phyloP scores from a whole-genome alignment of 192 early-diverging fungal genomes.

The Spinellus fusiger region DNA sequence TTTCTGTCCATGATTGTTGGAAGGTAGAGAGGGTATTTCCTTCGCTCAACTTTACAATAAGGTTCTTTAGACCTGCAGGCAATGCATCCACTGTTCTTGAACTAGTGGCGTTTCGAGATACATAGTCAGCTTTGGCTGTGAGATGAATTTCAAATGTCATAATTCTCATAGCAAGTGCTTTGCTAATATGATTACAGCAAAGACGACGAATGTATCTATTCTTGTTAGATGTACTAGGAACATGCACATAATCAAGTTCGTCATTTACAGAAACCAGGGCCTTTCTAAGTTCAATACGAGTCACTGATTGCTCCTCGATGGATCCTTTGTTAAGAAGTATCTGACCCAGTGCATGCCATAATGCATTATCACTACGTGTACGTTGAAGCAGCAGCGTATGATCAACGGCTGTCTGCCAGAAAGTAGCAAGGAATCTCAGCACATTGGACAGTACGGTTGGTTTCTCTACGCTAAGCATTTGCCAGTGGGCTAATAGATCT shows the following conservation, averaged over 20 bases:
- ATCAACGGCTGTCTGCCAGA: conserved; percentile 43
- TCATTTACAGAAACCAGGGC: background rate
- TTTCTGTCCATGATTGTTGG: conserved; percentile 2
- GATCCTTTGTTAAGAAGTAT: conserved; percentile 27
- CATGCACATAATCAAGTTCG: background rate
- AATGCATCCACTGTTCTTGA: conserved; percentile 1
- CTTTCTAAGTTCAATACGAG: background rate
- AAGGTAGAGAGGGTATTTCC: conserved; percentile 1
- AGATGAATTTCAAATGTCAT: conserved; percentile 21
- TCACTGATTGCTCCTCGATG: background rate
- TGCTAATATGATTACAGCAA: conserved; percentile 18
- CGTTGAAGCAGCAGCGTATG: conserved; percentile 31
- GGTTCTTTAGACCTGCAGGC: conserved; percentile 18
- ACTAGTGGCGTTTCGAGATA: background rate
- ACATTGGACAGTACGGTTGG: conserved; percentile 38
- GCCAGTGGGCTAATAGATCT: conserved; percentile 30
- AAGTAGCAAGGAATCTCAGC: conserved; percentile 38
- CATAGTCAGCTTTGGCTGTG: background rate
- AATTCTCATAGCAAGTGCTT: conserved; percentile 16
- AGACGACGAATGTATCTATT: conserved; percentile 3
- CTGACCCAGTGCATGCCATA: conserved; percentile 37
- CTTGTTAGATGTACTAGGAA: background rate
- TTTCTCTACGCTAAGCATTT: conserved; percentile 20
- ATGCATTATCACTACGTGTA: conserved; percentile 29
- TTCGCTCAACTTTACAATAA: conserved; percentile 19